Base-by-base conservation (phyloP, 2,329 filamentous ascomycete genomes). In the Phaeophleospora eucalypticola region DNA sequence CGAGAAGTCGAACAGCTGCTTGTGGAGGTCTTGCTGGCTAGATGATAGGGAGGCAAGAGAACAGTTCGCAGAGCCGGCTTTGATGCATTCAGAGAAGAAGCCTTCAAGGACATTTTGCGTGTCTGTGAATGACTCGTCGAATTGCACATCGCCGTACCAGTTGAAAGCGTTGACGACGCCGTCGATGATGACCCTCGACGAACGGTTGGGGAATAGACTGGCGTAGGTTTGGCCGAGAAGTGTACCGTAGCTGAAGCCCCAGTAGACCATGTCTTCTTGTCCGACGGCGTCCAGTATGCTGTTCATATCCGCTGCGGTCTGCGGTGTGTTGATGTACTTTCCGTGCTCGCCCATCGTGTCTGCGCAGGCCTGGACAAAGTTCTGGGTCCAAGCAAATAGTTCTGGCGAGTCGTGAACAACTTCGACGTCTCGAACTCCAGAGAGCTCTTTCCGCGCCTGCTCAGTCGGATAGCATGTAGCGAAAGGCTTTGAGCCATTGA, bases 81-180 rank as follows among this genome's bases (percentile, higher is more conserved):
- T 65, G 56, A 77, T 70, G 55, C 81, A 84, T 32, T 72, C 71
- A 15, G 66, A 62, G 58, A 77, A 80, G 51, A 83, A 83, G 17
- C 67, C 71, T 2, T 72, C 64, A 53, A 81, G 71, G 3, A 79
- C 74, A 42, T 72, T 70, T 58, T 83, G 79, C n/a, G 76, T 73
- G 54, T 82, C 74, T 10, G 67, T 67, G n/a, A 79, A 59, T 39
- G 72, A 67, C 32, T 70, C 65, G 45, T 71, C 75, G 74, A 76
- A 81, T 56, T 64, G 61, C 4, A 67, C 66, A 17, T 59, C 61
- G 39, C 78, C 77, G 34, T 75, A 70, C 51, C 53, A 58, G 50
- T 79, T 76, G 39, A 67, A 63, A 4, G 64, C 58, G 35, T 73
- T 67, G 1, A 68, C 55, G 14, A 71, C 68, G 4, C 69, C 71